Evolutionary conservation across 805 yeast species (phyloP), one percentile per base, ranked within the genome.

Genomic region (Phaffomyces antillensis): DNA sequence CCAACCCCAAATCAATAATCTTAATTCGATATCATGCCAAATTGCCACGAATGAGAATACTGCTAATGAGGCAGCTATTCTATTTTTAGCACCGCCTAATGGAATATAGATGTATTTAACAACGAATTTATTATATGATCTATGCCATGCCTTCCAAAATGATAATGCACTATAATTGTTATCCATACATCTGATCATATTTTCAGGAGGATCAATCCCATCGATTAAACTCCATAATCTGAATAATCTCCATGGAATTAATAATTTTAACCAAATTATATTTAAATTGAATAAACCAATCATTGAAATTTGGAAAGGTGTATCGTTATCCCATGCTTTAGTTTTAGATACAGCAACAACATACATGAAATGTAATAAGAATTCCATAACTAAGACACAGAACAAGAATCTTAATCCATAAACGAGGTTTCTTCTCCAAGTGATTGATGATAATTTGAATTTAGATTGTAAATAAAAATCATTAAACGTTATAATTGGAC

Each of bases 81-180:
- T 73, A 54, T 81, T 76, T 9, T 65, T 68, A 0, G 85, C 73
- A 0, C 97, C 96, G 11, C 98, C 98, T 48, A 93, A 66, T 3
- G 99, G 99, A 20, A 93, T 73, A 56, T 93, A 93, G 36, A 93
- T 76, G 63, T 93, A 93, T 49, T 96, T 73, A 24, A 86, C 76
- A 31, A 86, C 84, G 95, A 96, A 93, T 53, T 84, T 76, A 65
- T 91, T 90, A 67, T 72, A 93, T 40, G 95, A 83, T 58, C 98
- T 77, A 65, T 93, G 99, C 99, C 99, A 93, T 4, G 96, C 95
- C 60, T 98, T 76, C 99, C 99, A 93, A 62, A 93, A 93, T n/a
- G 93, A 88, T 49, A 87, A 64, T 0, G 96, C 93, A 31, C 95
- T 84, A 63, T 82, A 93, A 65, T 93, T 93, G 64, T 93, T 88